Conservation (phyloP, 768 basidiomycete genomes). For the Obba rivulosa region DNA sequence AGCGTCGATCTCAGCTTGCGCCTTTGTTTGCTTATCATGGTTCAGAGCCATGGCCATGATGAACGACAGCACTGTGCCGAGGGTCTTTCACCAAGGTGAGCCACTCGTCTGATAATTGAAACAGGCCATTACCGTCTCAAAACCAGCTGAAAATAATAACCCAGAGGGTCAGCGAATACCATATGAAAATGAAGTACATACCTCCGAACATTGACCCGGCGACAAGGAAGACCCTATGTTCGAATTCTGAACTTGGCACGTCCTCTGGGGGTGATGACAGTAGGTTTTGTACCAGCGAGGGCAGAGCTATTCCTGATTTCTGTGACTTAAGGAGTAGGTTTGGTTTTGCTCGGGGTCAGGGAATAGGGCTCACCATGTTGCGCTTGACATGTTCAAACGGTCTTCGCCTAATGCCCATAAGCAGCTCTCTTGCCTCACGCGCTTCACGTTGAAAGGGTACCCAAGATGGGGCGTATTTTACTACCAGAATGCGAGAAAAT, state of each 20-base stretch:
- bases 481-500: conserved; percentile 10
- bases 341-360: no score
- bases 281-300: conserved; percentile 11
- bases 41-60: conserved; percentile 30
- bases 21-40: conserved; percentile 21
- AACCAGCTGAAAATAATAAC: conserved; percentile 3
- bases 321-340: neutral
- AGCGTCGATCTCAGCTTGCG: conserved; percentile 24
- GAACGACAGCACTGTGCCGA: conserved; percentile 22
- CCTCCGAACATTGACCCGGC: conserved; percentile 9
- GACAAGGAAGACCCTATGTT: conserved; percentile 6
- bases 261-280: conserved; percentile 16
- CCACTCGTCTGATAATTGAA: conserved; percentile 33
- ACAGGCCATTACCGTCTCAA: conserved; percentile 5
- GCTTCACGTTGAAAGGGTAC: conserved; percentile 23
- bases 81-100: conserved; percentile 12
- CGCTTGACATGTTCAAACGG: conserved; percentile 18
- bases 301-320: conserved; percentile 9
- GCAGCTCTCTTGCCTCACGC: conserved; percentile 5
- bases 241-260: neutral
- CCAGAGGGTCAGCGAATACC: neutral
- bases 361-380: conserved; percentile 15
- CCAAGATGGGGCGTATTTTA: conserved; percentile 20
- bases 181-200: neutral
- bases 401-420: conserved; percentile 8